Percentiles rank a stretch among this genome's conserved stretches.
phyloP scores from a whole-genome alignment of 2,329 filamentous ascomycete genomes.

The Microcera coccophila region DNA sequence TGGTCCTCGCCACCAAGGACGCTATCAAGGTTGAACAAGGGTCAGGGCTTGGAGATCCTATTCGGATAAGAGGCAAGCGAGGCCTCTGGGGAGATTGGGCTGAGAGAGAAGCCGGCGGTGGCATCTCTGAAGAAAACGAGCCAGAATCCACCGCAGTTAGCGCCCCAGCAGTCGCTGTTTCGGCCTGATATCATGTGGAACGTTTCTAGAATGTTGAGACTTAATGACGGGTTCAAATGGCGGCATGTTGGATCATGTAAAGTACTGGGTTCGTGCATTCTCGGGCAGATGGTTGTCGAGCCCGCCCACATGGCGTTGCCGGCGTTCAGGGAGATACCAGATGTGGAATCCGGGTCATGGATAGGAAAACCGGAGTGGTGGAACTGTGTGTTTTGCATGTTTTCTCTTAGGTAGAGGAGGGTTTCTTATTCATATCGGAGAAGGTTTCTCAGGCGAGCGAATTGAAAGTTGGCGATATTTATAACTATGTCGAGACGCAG shows the following conservation, averaged over 20 bases:
- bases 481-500: too few species aligned
- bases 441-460: too few species aligned
- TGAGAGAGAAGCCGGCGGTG: conserved; percentile 66
- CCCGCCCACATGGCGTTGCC: conserved; percentile 33
- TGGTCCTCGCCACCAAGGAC: conserved; percentile 95
- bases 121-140: conserved; percentile 49
- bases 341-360: conserved; percentile 26
- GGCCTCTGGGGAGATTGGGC: conserved; percentile 98
- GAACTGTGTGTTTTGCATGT: too few species aligned
- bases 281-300: conserved; percentile 28
- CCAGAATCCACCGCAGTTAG: conserved; percentile 34
- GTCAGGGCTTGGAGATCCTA: conserved; percentile 69
- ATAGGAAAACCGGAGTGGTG: conserved; percentile 22
- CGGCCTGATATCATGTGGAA: conserved; percentile 28
- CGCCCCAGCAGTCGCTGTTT: conserved; percentile 35
- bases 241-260: conserved; percentile 30
- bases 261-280: conserved; percentile 34
- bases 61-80: conserved; percentile 83
- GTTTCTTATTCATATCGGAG: too few species aligned
- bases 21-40: conserved; percentile 94
- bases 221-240: conserved; percentile 23
- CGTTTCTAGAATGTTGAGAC: conserved; percentile 3
- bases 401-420: too few species aligned
- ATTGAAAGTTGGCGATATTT: too few species aligned
- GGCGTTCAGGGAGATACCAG: conserved; percentile 40